Conservation (phyloP, 139 green algal species). For the Chlorella ohadii region DNA sequence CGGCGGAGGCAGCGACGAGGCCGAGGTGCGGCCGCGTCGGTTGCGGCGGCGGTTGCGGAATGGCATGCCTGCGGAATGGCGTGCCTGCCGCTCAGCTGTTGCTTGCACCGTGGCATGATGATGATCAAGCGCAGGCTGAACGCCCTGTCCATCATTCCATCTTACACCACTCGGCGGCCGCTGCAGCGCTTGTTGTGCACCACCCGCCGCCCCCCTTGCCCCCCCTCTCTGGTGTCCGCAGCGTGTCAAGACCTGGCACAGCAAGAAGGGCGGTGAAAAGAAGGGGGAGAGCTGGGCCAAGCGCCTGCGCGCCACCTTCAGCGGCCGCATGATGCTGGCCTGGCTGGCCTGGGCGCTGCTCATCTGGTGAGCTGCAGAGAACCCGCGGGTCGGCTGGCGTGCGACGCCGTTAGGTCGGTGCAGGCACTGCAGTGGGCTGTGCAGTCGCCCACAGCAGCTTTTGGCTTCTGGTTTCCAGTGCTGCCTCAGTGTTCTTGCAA, state of each 20-base stretch:
- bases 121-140: too few species aligned
- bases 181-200: background rate
- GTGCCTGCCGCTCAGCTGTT: too few species aligned
- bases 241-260: constrained; percentile 39
- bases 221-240: background rate
- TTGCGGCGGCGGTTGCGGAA: background rate
- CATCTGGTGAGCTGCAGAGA: constrained; percentile 18
- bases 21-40: constrained; percentile 39
- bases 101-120: too few species aligned
- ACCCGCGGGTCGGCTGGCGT: too few species aligned
- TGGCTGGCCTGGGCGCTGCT: constrained; percentile 43
- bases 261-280: constrained; percentile 26
- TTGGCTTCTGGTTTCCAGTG: too few species aligned
- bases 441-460: too few species aligned
- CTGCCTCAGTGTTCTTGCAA: too few species aligned
- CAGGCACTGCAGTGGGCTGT: too few species aligned
- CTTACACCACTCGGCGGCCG: too few species aligned
- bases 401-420: too few species aligned
- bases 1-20: constrained; percentile 39
- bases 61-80: background rate
- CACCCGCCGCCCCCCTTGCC: too few species aligned
- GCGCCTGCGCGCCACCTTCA: background rate
- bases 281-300: background rate
- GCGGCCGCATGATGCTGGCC: constrained; percentile 10
- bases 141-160: too few species aligned